These are phyloP conservation scores for Sistotremastrum suecicum DNA, from an alignment of 768 basidiomycete species.

Conservation along the genomic window DNA sequence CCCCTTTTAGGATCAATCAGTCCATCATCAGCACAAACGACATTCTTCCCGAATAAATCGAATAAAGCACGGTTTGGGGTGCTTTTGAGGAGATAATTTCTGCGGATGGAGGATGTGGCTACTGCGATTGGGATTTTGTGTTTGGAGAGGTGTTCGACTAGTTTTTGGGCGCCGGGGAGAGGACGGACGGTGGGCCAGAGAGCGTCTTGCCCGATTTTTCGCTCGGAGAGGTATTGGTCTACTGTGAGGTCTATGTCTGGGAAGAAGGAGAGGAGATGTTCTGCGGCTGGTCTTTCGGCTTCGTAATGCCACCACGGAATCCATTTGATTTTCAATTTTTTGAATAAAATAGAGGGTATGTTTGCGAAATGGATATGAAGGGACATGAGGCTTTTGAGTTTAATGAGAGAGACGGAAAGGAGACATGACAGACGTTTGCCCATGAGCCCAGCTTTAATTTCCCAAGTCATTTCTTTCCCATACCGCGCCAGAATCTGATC, in stretches of 20 bases:
- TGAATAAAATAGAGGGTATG: background rate
- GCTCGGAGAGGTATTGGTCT: conserved; percentile 43
- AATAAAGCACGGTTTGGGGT: conserved; percentile 45
- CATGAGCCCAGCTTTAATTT: conserved; percentile 82
- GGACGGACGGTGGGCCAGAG: conserved; percentile 57
- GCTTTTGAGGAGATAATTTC: conserved; percentile 58
- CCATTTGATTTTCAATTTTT: background rate
- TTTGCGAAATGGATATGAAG: background rate
- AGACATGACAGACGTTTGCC: conserved; percentile 46
- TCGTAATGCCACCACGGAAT: background rate
- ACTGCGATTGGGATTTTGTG: conserved; percentile 66
- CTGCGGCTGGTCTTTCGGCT: conserved; percentile 54
- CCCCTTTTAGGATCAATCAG: conserved; percentile 33
- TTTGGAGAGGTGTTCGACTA: conserved; percentile 55
- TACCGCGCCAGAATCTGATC: conserved; percentile 61
- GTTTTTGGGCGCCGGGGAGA: conserved; percentile 58
- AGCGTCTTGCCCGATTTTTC: conserved; percentile 42
- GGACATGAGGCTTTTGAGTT: background rate
- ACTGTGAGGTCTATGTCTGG: conserved; percentile 53
- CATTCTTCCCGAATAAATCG: conserved; percentile 41
- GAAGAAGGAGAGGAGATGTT: conserved; percentile 64
- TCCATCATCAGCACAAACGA: conserved; percentile 64
- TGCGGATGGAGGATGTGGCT: conserved; percentile 59
- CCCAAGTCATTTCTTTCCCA: conserved; percentile 75
- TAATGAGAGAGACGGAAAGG: background rate